Evolutionary conservation across 2,329 filamentous ascomycete genomes (phyloP), one percentile per base, ranked within the genome.

Genomic region (Sporothrix pallida): DNA sequence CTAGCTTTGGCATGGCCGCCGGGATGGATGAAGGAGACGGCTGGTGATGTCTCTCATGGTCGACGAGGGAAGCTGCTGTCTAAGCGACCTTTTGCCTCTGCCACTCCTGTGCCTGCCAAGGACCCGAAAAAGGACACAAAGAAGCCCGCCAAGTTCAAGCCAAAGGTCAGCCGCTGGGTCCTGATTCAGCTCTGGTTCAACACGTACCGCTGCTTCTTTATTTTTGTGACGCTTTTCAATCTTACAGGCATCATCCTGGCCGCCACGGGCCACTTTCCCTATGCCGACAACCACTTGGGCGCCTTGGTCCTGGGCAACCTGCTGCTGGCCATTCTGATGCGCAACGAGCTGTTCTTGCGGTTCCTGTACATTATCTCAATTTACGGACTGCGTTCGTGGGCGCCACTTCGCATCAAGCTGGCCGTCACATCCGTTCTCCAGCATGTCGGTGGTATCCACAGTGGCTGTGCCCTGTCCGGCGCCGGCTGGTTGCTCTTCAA

Each of bases 381-480:
- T 68, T 82, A 83, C 73, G 82, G 81, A 3, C 75, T 83, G 52
- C 76, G 80, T 74, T 79, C 79, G 73, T 83, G 82, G 82, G 82
- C 82, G 7, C 82, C 82, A 1, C 0, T 81, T 7, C 73, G 77
- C 15, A 62, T 83, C 76, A 83, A 83, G 76, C 63, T 82, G 4
- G 80, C 76, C 9, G 81, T 79, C 2, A 82, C 80, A 10, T 83
- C 82, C 3, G 76, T 81, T 70, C 74, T 83, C 60, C 82, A 83
- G 75, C 82, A 83, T 56, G 82, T 83, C n/a, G 82, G 82, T 44
- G 82, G 82, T 20, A 83, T 83, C 48, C 82, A 83, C 76, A 83
- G 81, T 0, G 82, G 82, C 31, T 83, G 81, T 73, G 82, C 82
- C 2, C 77, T 83, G 4, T 83, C 82, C 1, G 81, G 81, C 8